Evolutionary conservation across 208 protist species (phyloP).

Genomic region (Wallacemonas sp.): DNA sequence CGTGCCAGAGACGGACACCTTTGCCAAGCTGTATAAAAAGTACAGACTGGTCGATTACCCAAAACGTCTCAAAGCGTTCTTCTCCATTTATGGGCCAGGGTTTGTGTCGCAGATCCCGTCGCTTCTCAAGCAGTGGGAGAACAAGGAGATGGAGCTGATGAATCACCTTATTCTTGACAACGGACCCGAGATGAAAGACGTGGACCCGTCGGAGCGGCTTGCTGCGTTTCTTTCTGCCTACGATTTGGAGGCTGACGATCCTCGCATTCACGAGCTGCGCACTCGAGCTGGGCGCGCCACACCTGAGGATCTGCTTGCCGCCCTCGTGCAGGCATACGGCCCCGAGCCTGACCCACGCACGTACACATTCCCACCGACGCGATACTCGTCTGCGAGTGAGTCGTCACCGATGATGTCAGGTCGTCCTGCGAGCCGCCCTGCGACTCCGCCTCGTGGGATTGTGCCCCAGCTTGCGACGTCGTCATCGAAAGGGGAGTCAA

Average conservation of each 20-base stretch:
- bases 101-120: slow-evolving; percentile 39
- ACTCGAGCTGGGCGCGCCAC: not conserved
- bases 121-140: slow-evolving; percentile 67
- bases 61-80: slow-evolving; percentile 50
- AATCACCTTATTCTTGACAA: slow-evolving; percentile 75
- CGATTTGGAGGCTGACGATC: slow-evolving; percentile 29
- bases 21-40: slow-evolving; percentile 76
- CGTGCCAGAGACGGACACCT: slow-evolving; percentile 72
- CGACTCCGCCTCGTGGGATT: too few relatives aligned
- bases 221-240: slow-evolving; percentile 57
- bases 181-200: slow-evolving; percentile 56
- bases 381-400: slow-evolving; percentile 28
- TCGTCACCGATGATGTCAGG: slow-evolving; percentile 3
- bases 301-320: slow-evolving; percentile 33
- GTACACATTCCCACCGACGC: slow-evolving; percentile 61
- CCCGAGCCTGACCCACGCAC: slow-evolving; percentile 72
- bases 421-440: too few relatives aligned
- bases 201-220: slow-evolving; percentile 51
- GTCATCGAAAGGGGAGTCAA: not conserved
- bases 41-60: slow-evolving; percentile 71
- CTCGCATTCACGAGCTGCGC: slow-evolving; percentile 25
- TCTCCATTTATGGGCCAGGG: slow-evolving; percentile 61
- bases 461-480: too few relatives aligned
- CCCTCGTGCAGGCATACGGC: slow-evolving; percentile 43
- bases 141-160: slow-evolving; percentile 76